Evolutionary conservation across 768 basidiomycete species (phyloP).

Genomic region (Boletus rufocinnamomeus): DNA sequence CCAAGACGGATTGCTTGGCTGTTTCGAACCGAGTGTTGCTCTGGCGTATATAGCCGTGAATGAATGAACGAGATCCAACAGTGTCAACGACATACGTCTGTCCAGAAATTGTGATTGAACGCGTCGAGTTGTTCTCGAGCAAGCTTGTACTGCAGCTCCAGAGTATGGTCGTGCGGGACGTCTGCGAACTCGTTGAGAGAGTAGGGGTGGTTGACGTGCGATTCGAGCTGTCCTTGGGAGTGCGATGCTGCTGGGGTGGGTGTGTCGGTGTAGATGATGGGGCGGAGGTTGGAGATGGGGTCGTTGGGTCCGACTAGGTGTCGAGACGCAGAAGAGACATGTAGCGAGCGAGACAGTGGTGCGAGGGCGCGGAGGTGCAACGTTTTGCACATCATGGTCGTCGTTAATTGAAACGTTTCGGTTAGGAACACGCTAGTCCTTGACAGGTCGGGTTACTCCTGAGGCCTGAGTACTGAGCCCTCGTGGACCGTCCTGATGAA

Average conservation of each 20-base stretch:
- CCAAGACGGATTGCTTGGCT: conserved; percentile 60
- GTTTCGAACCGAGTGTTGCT: conserved; percentile 80
- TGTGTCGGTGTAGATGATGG: conserved; percentile 71
- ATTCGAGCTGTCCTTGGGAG: conserved; percentile 32
- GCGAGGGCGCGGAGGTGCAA: neutral
- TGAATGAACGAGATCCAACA: neutral
- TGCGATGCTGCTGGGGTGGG: conserved; percentile 36
- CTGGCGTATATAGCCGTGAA: conserved; percentile 39
- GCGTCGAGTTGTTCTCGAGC: conserved; percentile 71
- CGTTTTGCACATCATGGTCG: neutral
- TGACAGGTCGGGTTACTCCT: neutral
- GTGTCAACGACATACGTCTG: conserved; percentile 55
- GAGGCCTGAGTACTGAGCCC: too few species aligned
- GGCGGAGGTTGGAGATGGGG: conserved; percentile 77
- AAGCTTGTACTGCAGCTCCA: conserved; percentile 70
- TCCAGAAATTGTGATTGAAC: conserved; percentile 80
- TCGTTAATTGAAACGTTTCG: neutral
- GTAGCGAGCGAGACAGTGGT: conserved; percentile 19
- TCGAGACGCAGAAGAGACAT: conserved; percentile 28
- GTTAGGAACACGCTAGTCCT: neutral
- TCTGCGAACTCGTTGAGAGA: conserved; percentile 69
- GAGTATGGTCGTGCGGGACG: conserved; percentile 39
- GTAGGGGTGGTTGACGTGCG: conserved; percentile 59
- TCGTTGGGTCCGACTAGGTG: conserved; percentile 71
- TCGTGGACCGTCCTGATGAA: too few species aligned